A percentile compares a stretch with the other conserved stretches of the same genome.
These are phyloP conservation scores for Boletus reticulatus DNA, from an alignment of 768 basidiomycete species.

Conservation along the genomic window DNA sequence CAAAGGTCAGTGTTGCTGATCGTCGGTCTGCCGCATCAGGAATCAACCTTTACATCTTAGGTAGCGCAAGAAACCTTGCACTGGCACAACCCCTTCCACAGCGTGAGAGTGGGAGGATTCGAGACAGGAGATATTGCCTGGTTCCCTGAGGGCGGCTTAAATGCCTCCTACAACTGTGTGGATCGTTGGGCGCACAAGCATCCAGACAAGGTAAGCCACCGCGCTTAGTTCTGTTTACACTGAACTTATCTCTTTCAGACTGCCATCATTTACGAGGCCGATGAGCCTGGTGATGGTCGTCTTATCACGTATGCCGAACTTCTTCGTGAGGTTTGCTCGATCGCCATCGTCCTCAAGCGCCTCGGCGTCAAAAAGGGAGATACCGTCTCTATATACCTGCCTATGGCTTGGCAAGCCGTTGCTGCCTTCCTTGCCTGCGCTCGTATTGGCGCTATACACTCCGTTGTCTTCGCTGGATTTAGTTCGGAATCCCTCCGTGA, in stretches of 20 bases:
- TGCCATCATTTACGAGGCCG: conserved; percentile 98
- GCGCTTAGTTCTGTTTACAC: not conserved
- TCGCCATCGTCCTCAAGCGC: conserved; percentile 89
- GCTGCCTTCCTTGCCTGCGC: conserved; percentile 98
- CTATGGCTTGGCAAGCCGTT: conserved; percentile 94
- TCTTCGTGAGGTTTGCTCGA: conserved; percentile 80
- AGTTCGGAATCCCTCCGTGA: conserved; percentile 93
- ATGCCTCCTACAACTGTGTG: conserved; percentile 96
- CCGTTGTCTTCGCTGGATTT: conserved; percentile 97
- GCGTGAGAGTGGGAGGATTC: conserved; percentile 81
- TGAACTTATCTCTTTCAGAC: conserved; percentile 43
- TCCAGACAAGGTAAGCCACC: conserved; percentile 65
- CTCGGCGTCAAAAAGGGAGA: conserved; percentile 95
- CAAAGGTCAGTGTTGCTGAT: conserved; percentile 47
- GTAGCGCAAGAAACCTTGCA: conserved; percentile 72
- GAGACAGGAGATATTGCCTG: conserved; percentile 85
- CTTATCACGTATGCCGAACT: conserved; percentile 82
- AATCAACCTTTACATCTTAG: conserved; percentile 30
- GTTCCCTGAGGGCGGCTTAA: conserved; percentile 95
- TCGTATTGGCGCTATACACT: conserved; percentile 94
- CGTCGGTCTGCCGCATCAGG: not conserved
- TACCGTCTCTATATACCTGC: conserved; percentile 88
- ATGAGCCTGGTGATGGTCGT: conserved; percentile 81
- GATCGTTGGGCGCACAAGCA: conserved; percentile 93
- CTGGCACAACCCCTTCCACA: conserved; percentile 90